These are phyloP conservation scores for Colletotrichum liaoningense DNA, from an alignment of 2,329 filamentous ascomycete genomes.

Conservation along the genomic window DNA sequence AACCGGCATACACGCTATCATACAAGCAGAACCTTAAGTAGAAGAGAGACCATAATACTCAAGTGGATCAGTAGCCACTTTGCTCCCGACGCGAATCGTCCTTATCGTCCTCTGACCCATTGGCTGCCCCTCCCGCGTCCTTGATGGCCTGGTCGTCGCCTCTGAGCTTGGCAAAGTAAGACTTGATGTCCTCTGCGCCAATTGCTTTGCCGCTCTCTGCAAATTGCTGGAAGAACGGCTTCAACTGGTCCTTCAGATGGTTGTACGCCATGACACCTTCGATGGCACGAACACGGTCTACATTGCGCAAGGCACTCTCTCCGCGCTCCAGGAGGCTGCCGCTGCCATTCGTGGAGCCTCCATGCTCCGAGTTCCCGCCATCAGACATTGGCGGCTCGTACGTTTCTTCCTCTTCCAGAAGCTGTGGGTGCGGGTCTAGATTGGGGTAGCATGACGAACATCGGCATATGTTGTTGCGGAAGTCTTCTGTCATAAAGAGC, in stretches of 20 bases:
- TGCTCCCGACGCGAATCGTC: constrained; percentile 61
- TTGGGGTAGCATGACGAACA: constrained; percentile 84
- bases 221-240: constrained; percentile 92
- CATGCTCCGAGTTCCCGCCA: constrained; percentile 64
- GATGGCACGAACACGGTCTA: constrained; percentile 93
- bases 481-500: constrained; percentile 83
- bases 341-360: constrained; percentile 73
- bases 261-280: constrained; percentile 99
- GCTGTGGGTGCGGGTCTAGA: constrained; percentile 78
- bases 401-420: constrained; percentile 92
- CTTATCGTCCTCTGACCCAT: constrained; percentile 46
- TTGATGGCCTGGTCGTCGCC: constrained; percentile 84
- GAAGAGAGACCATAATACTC: not conserved
- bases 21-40: not conserved
- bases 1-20: not conserved
- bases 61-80: constrained; percentile 58
- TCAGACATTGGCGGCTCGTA: constrained; percentile 93
- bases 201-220: constrained; percentile 91
- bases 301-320: constrained; percentile 89
- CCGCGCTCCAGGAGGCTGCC: constrained; percentile 90
- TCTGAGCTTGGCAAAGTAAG: constrained; percentile 92
- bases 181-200: constrained; percentile 94
- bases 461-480: constrained; percentile 85
- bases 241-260: constrained; percentile 94
- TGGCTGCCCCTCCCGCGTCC: constrained; percentile 68